phyloP scores from a whole-genome alignment of 2,329 filamentous ascomycete genomes.

The Nothopassalora personata region DNA sequence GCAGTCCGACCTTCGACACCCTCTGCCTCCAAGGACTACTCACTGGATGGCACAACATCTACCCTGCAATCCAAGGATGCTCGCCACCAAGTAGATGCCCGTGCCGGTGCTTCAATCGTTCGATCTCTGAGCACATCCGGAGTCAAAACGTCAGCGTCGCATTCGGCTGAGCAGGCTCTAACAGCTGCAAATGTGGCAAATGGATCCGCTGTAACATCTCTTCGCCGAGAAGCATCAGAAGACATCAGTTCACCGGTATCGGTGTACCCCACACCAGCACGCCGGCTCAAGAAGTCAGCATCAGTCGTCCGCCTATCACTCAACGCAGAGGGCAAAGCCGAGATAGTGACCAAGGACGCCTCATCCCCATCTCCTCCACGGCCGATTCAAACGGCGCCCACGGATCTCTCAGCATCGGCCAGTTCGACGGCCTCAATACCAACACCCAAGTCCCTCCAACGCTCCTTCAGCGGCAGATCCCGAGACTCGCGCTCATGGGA shows the following conservation, averaged over 20 bases:
- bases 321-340: conserved; percentile 85
- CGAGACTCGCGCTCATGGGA: conserved; percentile 88
- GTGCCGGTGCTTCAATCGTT: not conserved
- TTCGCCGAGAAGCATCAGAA: conserved; percentile 15
- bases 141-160: not conserved
- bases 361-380: conserved; percentile 63
- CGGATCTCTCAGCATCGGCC: not conserved
- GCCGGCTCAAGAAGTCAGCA: conserved; percentile 27
- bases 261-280: conserved; percentile 1
- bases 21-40: not conserved
- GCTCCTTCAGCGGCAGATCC: conserved; percentile 63
- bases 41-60: not conserved
- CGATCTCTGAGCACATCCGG: not conserved
- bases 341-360: conserved; percentile 66
- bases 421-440: conserved; percentile 30
- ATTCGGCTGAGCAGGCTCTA: not conserved
- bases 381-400: conserved; percentile 13
- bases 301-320: conserved; percentile 70
- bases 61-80: not conserved
- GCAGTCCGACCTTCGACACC: not conserved
- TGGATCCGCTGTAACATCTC: conserved; percentile 40
- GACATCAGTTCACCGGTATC: conserved; percentile 1
- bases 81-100: not conserved
- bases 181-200: conserved; percentile 40
- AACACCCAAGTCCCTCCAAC: conserved; percentile 29